phyloP scores from a whole-genome alignment of 169 alveolate species.

The Cryptosporidium canis region DNA sequence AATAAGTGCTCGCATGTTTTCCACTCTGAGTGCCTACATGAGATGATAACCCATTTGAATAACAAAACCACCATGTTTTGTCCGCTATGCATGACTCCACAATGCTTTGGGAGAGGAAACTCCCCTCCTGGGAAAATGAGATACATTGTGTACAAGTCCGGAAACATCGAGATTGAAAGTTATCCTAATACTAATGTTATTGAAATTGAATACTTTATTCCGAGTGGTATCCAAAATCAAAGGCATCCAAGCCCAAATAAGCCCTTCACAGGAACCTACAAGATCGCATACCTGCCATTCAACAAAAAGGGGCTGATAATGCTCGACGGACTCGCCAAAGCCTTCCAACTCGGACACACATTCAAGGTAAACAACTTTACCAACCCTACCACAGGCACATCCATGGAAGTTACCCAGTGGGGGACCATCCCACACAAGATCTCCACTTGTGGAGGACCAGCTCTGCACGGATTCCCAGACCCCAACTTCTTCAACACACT shows the following conservation, averaged over 20 bases:
- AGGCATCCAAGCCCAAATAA: slow-evolving; percentile 68
- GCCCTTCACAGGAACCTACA: slow-evolving; percentile 45
- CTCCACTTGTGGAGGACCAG: slow-evolving; percentile 72
- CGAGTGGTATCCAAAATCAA: slow-evolving; percentile 62
- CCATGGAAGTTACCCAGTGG: slow-evolving; percentile 58
- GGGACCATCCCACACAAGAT: slow-evolving; percentile 59
- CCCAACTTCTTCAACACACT: slow-evolving; percentile 21
- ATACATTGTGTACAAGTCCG: slow-evolving; percentile 64
- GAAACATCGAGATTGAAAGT: slow-evolving; percentile 66
- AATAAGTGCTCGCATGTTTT: slow-evolving; percentile 57
- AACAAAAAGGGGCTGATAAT: slow-evolving; percentile 27
- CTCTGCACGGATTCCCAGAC: slow-evolving; percentile 67
- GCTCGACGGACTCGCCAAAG: slow-evolving; percentile 56
- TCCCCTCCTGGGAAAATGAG: slow-evolving; percentile 69
- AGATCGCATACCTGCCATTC: slow-evolving; percentile 62
- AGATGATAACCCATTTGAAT: slow-evolving; percentile 56
- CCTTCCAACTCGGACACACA: slow-evolving; percentile 65
- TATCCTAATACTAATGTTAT: slow-evolving; percentile 69
- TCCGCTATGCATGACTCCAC: slow-evolving; percentile 67
- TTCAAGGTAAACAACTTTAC: slow-evolving; percentile 18
- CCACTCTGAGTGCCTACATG: slow-evolving; percentile 45
- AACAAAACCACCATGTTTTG: slow-evolving; percentile 27
- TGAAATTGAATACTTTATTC: slow-evolving; percentile 71
- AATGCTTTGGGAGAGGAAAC: slow-evolving; percentile 55
- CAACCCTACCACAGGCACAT: slow-evolving; percentile 22